phyloP scores from a whole-genome alignment of 768 basidiomycete genomes.

The Suillus clintonianus region DNA sequence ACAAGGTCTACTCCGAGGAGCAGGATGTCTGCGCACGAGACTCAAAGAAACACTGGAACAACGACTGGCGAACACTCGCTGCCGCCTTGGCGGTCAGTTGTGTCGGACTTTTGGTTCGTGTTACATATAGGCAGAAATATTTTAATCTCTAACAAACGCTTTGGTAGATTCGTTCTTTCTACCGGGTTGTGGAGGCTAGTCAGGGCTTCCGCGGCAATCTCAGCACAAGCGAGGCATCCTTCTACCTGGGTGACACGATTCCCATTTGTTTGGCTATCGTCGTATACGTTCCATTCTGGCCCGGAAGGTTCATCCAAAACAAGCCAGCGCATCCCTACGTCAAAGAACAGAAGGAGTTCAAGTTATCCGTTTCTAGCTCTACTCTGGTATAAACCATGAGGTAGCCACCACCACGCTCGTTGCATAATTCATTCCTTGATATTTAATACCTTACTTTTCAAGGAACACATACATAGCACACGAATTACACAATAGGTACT shows the following conservation, averaged over 20 bases:
- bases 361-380: not conserved
- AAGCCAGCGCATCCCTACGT: not conserved
- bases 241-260: constrained; percentile 69
- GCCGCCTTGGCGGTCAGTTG: constrained; percentile 56
- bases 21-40: constrained; percentile 44
- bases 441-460: not conserved
- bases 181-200: constrained; percentile 61
- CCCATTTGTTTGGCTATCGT: constrained; percentile 63
- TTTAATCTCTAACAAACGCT: not conserved
- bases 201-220: constrained; percentile 66
- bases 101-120: constrained; percentile 60
- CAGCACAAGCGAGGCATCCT: constrained; percentile 58
- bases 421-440: too few relatives aligned
- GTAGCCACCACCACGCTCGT: not conserved
- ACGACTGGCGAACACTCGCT: constrained; percentile 60
- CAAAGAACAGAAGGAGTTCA: not conserved
- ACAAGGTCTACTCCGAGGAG: constrained; percentile 44
- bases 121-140: not conserved
- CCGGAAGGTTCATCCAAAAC: constrained; percentile 50
- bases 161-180: constrained; percentile 63
- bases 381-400: not conserved
- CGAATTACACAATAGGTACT: not conserved
- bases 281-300: constrained; percentile 65
- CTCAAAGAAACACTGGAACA: constrained; percentile 43
- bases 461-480: not conserved